Base-by-base conservation (phyloP, 371 early-diverging fungal species). In the Mucor sp. region DNA sequence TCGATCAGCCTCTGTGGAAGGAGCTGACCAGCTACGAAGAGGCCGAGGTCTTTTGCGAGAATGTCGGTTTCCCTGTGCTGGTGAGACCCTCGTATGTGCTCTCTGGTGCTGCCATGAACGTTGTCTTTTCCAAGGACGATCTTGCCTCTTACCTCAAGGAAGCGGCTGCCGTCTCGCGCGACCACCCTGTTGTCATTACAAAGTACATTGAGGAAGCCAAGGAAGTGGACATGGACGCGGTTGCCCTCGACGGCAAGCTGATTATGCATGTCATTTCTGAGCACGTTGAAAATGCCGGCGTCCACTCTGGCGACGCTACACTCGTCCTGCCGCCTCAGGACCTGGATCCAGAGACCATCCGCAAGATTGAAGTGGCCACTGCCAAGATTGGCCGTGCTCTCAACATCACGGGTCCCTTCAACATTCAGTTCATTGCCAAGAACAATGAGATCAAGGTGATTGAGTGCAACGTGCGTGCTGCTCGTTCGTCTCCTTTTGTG, bases 271-370 rank as follows among this genome's bases (percentile, higher is more conserved):
- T 91, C 53, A 85, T 98, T 35, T 90, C 94, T 27, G 95, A 96
- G 81, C 98, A 98, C 74, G 93, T 98, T 25, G 98, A 98, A 82
- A 95, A 95, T 73, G 98, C 98, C 39, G 98, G 98, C 69, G 97
- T 97, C 32, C 98, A 98, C 83, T 95, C 96, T 63, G 98, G 98
- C 68, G 98, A 98, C 81, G 98, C 98, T 19, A 97, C 96, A 9
- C 78, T 98, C 19, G 89, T 98, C 21, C 85, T 95, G 67, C 96
- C 96, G 50, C 95, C 96, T 39, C 94, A 93, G 74, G 95, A 95
- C 73, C 78, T 95, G 70, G 94, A 94, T 70, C 93, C 92, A 14
- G 91, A 91, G 59, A 96, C 96, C 2, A 91, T 95, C 48, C 81
- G 85, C 61, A 94, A 93, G 86, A 91, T 95, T 58, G 91, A 92